Base-by-base conservation (phyloP, 441 rosid genomes). In the Populus hybrid region DNA sequence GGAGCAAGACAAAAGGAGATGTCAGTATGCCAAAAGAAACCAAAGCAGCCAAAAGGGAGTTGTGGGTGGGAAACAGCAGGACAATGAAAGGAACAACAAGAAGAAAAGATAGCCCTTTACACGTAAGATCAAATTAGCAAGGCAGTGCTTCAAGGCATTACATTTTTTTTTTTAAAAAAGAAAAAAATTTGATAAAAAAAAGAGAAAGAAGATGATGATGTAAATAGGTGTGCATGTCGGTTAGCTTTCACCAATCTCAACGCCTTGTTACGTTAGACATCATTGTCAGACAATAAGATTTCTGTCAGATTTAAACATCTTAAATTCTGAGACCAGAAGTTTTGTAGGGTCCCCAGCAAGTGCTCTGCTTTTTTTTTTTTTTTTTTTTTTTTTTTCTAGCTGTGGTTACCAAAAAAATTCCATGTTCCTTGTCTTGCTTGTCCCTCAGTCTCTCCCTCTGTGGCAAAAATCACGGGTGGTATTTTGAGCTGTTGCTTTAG, bases 231-330 rank as follows among this genome's bases (percentile, higher is more conserved):
- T 79, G 81, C 77, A 76, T 75, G 86, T 85, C 78, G 73, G 87
- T 78, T 30, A 67, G 76, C 88, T 89, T 87, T 86, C 82, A 64
- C 89, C 79, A 75, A 61, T 72, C 81, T 86, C 86, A 78, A 84
- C 53, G 86, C 73, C 21, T 46, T 68, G 86, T 74, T 67, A 79
- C 50, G 79, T 77, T 79, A 79, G 75, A 83, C 70, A 77, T 76
- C 80, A 69, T 14, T 46, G 82, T 80, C 83, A 76, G 82, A 71
- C 75, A 72, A 46, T 35, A 61, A 57, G 32, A 10, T 46, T 42
- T 36, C 76, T 71, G 79, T 78, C 83, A 73, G 69, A 10, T 79
- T 78, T 83, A 75, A 81, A 67, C 70, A 68, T 78, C 70, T 67
- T 67, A 59, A 72, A 71, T 30, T 73, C 82, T 61, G 63, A 72